These are phyloP conservation scores for Zhuliangozyma parablackwelliae DNA, from an alignment of 1,139 yeast genomes.

Conservation along the genomic window DNA sequence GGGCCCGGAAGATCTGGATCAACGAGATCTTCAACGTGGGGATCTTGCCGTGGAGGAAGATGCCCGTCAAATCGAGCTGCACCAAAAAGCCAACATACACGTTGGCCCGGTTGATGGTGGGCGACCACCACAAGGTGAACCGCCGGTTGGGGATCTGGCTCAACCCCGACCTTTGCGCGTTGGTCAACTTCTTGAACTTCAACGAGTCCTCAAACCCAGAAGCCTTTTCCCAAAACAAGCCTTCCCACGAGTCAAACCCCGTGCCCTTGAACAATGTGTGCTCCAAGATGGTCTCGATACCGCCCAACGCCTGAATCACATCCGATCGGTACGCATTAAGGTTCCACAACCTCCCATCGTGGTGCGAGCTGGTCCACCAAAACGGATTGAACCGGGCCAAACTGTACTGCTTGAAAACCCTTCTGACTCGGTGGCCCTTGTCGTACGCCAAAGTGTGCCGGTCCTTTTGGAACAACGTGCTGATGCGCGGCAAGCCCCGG, in stretches of 20 bases:
- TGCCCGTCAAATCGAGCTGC: conserved; percentile 94
- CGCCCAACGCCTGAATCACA: conserved; percentile 95
- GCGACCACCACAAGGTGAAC: conserved; percentile 99
- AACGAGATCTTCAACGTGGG: conserved; percentile 94
- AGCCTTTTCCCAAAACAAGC: conserved; percentile 96
- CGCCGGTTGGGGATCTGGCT: conserved; percentile 97
- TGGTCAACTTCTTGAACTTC: conserved; percentile 90
- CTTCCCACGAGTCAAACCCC: conserved; percentile 98
- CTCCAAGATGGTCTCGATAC: conserved; percentile 92
- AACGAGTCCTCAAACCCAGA: conserved; percentile 95
- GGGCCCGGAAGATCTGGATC: conserved; percentile 95
- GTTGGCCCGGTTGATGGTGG: conserved; percentile 95
- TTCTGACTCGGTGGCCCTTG: conserved; percentile 84
- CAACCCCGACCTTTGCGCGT: conserved; percentile 95
- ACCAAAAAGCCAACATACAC: conserved; percentile 97
- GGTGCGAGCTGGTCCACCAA: conserved; percentile 95
- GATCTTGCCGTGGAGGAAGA: conserved; percentile 93
- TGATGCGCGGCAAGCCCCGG: conserved; percentile 92
- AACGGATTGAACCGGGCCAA: conserved; percentile 76
- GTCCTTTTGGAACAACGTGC: conserved; percentile 92
- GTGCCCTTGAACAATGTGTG: conserved; percentile 95
- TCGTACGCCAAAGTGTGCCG: conserved; percentile 93
- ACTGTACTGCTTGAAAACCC: conserved; percentile 72
- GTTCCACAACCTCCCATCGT: conserved; percentile 96
- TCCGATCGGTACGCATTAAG: conserved; percentile 90